Conservation (phyloP, 1,284 basidiomycete genomes). For the Tausonia pullulans region DNA sequence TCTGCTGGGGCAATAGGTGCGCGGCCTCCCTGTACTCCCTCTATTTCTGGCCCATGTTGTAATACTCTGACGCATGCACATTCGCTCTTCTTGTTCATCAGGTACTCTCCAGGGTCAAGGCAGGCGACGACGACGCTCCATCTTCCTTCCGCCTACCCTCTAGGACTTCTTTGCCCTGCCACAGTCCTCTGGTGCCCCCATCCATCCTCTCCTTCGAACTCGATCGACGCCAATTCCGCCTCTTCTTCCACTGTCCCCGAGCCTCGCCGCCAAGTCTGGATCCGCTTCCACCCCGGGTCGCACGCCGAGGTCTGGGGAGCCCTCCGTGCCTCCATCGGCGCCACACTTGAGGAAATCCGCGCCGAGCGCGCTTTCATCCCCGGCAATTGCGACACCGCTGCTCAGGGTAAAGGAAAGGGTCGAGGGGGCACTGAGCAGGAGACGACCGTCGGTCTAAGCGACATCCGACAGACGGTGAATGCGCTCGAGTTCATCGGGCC, state of each 20-base stretch:
- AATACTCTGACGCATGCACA: not conserved
- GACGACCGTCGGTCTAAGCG: conserved; percentile 46
- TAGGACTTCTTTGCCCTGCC: conserved; percentile 55
- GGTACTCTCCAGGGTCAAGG: conserved; percentile 46
- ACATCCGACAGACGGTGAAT: conserved; percentile 58
- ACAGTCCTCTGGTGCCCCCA: conserved; percentile 59
- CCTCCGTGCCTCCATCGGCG: conserved; percentile 44
- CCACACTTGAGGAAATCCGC: conserved; percentile 38
- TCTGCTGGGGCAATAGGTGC: conserved; percentile 16
- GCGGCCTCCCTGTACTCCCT: conserved; percentile 1
- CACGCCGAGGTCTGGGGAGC: conserved; percentile 47
- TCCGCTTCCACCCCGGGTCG: conserved; percentile 63
- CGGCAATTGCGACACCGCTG: not conserved
- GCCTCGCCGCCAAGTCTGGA: conserved; percentile 44
- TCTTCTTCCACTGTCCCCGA: conserved; percentile 7
- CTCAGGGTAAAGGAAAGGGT: conserved; percentile 7
- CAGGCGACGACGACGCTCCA: conserved; percentile 30
- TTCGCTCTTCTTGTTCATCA: conserved; percentile 32
- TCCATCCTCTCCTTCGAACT: conserved; percentile 18
- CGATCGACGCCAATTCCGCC: not conserved
- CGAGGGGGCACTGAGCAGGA: conserved; percentile 23
- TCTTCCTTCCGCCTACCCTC: conserved; percentile 46
- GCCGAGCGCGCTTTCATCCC: not conserved
- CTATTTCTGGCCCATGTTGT: not conserved
- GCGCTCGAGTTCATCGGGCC: conserved; percentile 79